Evolutionary conservation across 148 eudicot species (phyloP), one percentile per base, ranked within the genome.

Genomic region (Rhododendron simsii): DNA sequence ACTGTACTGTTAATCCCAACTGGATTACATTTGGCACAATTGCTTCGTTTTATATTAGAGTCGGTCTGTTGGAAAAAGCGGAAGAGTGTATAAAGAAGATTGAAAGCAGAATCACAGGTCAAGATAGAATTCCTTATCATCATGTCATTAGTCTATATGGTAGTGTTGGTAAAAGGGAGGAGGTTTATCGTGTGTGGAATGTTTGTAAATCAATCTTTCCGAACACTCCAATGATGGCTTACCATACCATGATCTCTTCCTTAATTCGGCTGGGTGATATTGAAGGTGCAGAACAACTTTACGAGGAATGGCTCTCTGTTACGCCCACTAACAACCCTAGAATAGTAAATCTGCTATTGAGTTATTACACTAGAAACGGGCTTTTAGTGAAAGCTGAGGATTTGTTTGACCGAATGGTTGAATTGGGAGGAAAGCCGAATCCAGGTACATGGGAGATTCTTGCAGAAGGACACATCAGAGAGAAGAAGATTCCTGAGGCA

Each of bases 1-100:
- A 91, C 79, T 79, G 86, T 33, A 85, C 88, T 11, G 84, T 94
- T 53, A 88, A 83, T 81, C 92, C 95, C 11, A 92, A 91, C 85
- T 97, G 99, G 98, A 89, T 94, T 23, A 95, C 96, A 12, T 97
- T 86, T 74, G 90, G 98, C 90, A 91, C 98, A 5, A 86, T 94
- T 92, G 95, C 99, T 69, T 85, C 98, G 16, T 83, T 93, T 85
- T 97, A 94, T 85, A 88, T 93, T 21, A 96, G 91, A 85, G 41
- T 90, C 21, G 92, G 91, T 13, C 84, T 87, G 35, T 21, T 89
- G 51, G 93, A 89, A 69, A 94, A 97, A 81, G 96, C 95, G 45
- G 93, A 91, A 86, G 90, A 89, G 8, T 92, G 91, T 87, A 84
- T 97, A 88, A 95, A 85, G 90, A 85, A 88, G 81, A 81, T 97